Evolutionary conservation across 1,284 basidiomycete genomes (phyloP).

Genomic region (Neotropicomus parvogracilis): DNA sequence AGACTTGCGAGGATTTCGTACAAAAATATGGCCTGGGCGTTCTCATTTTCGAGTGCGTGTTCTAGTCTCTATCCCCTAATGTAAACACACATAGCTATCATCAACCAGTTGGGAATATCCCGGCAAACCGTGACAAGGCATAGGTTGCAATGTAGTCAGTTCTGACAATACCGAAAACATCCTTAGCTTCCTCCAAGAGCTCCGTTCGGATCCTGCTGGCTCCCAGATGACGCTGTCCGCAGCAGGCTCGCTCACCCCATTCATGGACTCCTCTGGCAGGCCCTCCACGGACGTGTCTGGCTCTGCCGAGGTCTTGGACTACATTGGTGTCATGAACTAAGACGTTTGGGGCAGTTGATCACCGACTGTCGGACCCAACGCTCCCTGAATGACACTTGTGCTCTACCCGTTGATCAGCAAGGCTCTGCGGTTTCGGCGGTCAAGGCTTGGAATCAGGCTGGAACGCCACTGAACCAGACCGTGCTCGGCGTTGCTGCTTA

Average conservation of each 20-base stretch:
- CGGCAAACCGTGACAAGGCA: conserved; percentile 40
- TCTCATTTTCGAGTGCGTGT: conserved; percentile 25
- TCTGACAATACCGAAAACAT: conserved; percentile 42
- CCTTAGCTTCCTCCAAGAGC: conserved; percentile 47
- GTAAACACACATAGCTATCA: not conserved
- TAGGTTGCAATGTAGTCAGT: conserved; percentile 44
- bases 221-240: conserved; percentile 33
- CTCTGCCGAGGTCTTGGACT: conserved; percentile 47
- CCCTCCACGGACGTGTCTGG: conserved; percentile 54
- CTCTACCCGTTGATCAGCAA: conserved; percentile 47
- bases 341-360: conserved; percentile 63
- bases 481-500: conserved; percentile 64
- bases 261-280: conserved; percentile 46
- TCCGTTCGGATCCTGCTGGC: conserved; percentile 42
- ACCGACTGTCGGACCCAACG: conserved; percentile 54
- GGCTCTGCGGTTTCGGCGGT: conserved; percentile 66
- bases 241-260: conserved; percentile 55
- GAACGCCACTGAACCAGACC: conserved; percentile 61
- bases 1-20: conserved; percentile 59
- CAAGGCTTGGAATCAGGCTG: conserved; percentile 56
- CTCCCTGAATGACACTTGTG: conserved; percentile 64
- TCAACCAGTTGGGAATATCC: conserved; percentile 52
- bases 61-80: not conserved
- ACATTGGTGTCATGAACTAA: conserved; percentile 73
- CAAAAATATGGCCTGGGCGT: conserved; percentile 43